A percentile compares a stretch with the other conserved stretches of the same genome.
Evolutionary conservation across 2,329 filamentous ascomycete species (phyloP).

Genomic region (Calycina marina): DNA sequence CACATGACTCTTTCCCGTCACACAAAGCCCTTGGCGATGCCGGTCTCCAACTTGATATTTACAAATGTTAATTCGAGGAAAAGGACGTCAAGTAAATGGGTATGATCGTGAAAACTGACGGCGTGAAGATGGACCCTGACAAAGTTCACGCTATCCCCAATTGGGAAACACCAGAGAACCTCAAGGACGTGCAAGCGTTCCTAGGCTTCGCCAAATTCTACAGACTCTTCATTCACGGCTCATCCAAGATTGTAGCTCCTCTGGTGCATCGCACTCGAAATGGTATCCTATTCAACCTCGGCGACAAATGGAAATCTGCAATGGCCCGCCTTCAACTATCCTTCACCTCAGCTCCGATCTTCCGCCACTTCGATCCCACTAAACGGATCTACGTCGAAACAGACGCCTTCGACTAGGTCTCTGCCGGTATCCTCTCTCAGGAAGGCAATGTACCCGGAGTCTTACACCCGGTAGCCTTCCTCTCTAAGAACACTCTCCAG

Average conservation of each 20-base stretch:
- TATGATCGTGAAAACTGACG: slow-evolving; percentile 2
- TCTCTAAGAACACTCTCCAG: neutral
- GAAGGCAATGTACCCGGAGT: neutral
- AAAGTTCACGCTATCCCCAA: neutral
- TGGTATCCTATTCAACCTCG: neutral
- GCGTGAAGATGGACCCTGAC: slow-evolving; percentile 3
- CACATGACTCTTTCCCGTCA: too few relatives aligned
- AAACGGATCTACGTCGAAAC: neutral
- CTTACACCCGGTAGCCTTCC: neutral
- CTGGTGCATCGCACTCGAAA: neutral
- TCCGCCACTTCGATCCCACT: neutral
- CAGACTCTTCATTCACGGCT: neutral
- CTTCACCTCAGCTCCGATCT: neutral
- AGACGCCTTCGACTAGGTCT: neutral
- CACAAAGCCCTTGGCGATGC: neutral
- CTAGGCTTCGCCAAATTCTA: slow-evolving; percentile 1
- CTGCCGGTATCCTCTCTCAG: neutral
- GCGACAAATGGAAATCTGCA: neutral
- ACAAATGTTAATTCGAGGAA: slow-evolving; percentile 3
- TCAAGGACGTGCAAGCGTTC: neutral
- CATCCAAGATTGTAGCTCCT: neutral
- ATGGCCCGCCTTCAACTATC: neutral
- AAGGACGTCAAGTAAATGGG: slow-evolving; percentile 4
- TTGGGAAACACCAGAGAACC: slow-evolving; percentile 2
- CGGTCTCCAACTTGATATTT: slow-evolving; percentile 3